A percentile compares a stretch with the other conserved stretches of the same genome.
Evolutionary conservation across 2,329 filamentous ascomycete species (phyloP).

Genomic region (Fusarium duplospermum): DNA sequence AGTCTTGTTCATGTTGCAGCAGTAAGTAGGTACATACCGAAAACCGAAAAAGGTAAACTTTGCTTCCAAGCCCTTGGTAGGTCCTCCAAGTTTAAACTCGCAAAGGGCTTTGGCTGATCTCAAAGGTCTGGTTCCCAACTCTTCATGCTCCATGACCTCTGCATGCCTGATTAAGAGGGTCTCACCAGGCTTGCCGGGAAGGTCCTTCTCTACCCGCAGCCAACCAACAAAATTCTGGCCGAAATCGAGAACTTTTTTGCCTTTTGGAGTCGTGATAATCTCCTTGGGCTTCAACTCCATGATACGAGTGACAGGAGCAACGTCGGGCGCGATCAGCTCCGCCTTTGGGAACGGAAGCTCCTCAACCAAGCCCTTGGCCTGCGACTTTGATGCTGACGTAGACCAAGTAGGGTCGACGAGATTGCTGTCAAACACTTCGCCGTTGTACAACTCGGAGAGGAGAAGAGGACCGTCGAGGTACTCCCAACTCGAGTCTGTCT

Average conservation of each 20-base stretch:
- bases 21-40: neutral
- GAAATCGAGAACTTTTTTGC: neutral
- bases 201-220: neutral
- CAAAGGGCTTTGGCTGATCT: neutral
- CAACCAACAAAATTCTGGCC: neutral
- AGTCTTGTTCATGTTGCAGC: neutral
- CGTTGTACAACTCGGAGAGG: constrained; percentile 11
- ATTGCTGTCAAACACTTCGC: constrained; percentile 12
- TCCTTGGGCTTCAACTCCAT: neutral
- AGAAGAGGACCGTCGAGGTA: constrained; percentile 8
- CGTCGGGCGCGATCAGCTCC: neutral
- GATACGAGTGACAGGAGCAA: neutral
- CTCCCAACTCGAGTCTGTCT: constrained; percentile 53
- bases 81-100: neutral
- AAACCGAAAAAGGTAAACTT: neutral
- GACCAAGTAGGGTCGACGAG: constrained; percentile 4
- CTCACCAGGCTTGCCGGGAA: neutral
- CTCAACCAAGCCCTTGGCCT: neutral
- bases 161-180: neutral
- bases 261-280: neutral
- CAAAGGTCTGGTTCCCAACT: neutral
- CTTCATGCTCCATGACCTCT: neutral
- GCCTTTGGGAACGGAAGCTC: neutral
- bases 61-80: neutral
- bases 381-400: neutral